These are phyloP conservation scores for Neurospora sp. DNA, from an alignment of 495 filamentous ascomycete genomes.

Conservation along the genomic window DNA sequence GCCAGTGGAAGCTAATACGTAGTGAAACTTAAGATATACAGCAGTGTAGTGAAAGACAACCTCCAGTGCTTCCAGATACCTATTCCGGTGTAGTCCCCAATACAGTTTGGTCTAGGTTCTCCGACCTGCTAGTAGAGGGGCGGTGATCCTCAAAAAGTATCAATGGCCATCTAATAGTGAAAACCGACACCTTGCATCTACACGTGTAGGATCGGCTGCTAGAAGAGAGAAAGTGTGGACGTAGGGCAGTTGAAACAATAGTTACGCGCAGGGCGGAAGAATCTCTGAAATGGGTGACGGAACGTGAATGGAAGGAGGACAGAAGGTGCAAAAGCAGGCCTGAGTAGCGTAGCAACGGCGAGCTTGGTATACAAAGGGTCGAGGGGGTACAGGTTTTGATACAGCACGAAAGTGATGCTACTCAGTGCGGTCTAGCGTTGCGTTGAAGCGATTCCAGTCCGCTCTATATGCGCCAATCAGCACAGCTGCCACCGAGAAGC, in stretches of 20 bases:
- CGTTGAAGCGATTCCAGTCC: constrained; percentile 14
- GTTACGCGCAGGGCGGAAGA: constrained; percentile 3
- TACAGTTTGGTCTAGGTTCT: neutral
- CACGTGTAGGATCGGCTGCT: neutral
- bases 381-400: constrained; percentile 10
- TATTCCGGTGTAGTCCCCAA: neutral
- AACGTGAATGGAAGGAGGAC: constrained; percentile 5
- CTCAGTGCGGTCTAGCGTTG: neutral
- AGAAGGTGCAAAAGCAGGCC: constrained; percentile 5
- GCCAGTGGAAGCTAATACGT: neutral
- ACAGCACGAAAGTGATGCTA: neutral
- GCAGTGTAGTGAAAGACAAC: neutral
- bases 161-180: neutral
- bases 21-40: neutral
- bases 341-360: constrained; percentile 10
- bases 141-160: neutral
- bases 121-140: neutral
- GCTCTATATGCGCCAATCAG: constrained; percentile 1
- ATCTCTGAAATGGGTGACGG: constrained; percentile 2
- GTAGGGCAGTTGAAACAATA: constrained; percentile 5
- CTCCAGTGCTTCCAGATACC: neutral
- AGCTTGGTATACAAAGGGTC: constrained; percentile 9
- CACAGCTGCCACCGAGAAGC: constrained; percentile 7
- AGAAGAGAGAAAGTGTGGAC: neutral
- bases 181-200: neutral